These are phyloP conservation scores for Phymatotrichopsis omnivora DNA, from an alignment of 2,329 filamentous ascomycete species.

Conservation along the genomic window DNA sequence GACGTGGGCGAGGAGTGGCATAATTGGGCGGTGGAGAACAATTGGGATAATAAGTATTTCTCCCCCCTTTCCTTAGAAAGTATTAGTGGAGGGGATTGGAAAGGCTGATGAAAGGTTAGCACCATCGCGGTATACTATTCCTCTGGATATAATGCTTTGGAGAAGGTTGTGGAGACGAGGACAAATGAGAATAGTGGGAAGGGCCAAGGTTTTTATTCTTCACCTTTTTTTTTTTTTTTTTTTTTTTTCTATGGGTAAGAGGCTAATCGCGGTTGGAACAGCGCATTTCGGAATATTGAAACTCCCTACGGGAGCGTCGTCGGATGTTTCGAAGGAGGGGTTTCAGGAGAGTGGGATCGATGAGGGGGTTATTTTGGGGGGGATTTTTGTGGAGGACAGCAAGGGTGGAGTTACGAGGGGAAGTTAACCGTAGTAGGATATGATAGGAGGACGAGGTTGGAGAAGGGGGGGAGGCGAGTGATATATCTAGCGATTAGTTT, in stretches of 20 bases:
- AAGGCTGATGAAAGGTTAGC: slow-evolving; percentile 33
- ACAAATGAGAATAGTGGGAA: slow-evolving; percentile 46
- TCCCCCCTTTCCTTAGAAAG: neutral
- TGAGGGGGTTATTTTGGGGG: slow-evolving; percentile 45
- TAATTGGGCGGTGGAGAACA: slow-evolving; percentile 51
- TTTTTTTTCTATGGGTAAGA: neutral
- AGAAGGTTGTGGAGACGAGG: slow-evolving; percentile 40
- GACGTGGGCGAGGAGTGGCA: slow-evolving; percentile 44
- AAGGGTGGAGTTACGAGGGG: slow-evolving; percentile 1
- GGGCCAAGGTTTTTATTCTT: slow-evolving; percentile 41
- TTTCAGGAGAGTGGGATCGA: slow-evolving; percentile 42
- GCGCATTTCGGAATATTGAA: slow-evolving; percentile 53
- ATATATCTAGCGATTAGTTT: no score
- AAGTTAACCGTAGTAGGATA: no score
- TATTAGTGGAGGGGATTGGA: neutral
- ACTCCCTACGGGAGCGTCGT: slow-evolving; percentile 44
- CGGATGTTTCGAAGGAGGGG: slow-evolving; percentile 42
- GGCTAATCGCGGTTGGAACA: neutral
- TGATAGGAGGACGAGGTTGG: no score
- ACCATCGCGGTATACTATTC: slow-evolving; percentile 51
- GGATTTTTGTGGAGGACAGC: slow-evolving; percentile 46
- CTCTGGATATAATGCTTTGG: slow-evolving; percentile 39
- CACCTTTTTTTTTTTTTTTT: neutral
- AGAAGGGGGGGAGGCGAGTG: no score
- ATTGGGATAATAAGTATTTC: slow-evolving; percentile 44